Evolutionary conservation across 179 eudicot genomes (phyloP).

Genomic region (Beta corolliflora): DNA sequence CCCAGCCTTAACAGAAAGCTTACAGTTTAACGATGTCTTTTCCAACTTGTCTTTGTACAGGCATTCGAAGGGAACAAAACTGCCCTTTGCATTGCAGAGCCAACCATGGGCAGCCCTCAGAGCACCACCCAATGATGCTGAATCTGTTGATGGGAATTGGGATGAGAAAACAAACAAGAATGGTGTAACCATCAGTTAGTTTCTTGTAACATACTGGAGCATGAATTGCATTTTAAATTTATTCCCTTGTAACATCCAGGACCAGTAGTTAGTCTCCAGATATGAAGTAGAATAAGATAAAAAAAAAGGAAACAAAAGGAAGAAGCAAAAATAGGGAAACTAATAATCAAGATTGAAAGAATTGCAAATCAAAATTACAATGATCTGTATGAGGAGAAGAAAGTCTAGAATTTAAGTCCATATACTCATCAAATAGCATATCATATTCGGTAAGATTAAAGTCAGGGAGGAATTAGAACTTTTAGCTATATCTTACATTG

Average conservation of each 20-base stretch:
- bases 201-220: background rate
- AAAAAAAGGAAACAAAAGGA: no score
- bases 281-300: no score
- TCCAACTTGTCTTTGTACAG: conserved; percentile 68
- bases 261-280: no score
- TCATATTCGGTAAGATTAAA: no score
- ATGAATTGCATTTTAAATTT: background rate
- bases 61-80: conserved; percentile 59
- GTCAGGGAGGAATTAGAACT: no score
- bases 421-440: no score
- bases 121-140: conserved; percentile 92
- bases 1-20: conserved; percentile 68
- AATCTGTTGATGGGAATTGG: conserved; percentile 47
- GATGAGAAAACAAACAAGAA: background rate
- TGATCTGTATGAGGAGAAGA: no score
- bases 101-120: conserved; percentile 95
- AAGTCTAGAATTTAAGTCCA: no score
- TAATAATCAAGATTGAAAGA: no score
- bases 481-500: no score
- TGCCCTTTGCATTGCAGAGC: conserved; percentile 75
- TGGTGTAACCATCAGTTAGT: background rate
- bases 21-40: conserved; percentile 59
- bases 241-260: background rate
- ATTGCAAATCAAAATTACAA: no score
- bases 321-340: no score